phyloP scores from a whole-genome alignment of 495 filamentous ascomycete genomes.

The Pseudotulostoma volvatum region DNA sequence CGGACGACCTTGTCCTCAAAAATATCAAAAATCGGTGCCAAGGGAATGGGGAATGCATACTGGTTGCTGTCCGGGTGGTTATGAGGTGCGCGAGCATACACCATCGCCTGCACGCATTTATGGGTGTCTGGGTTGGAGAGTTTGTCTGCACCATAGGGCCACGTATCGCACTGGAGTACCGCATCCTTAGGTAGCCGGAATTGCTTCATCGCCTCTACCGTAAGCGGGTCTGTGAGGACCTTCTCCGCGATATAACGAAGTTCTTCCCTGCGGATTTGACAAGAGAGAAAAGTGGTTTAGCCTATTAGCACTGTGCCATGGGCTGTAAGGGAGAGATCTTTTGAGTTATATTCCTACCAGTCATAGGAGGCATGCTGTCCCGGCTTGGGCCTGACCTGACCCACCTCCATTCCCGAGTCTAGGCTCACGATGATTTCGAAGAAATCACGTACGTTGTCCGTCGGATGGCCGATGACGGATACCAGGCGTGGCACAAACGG shows the following conservation, averaged over 20 bases:
- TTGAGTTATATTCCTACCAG: background rate
- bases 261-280: conserved; percentile 31
- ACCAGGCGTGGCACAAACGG: conserved; percentile 25
- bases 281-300: no score
- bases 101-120: conserved; percentile 1
- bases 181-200: conserved; percentile 46
- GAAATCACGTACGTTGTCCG: conserved; percentile 20
- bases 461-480: conserved; percentile 36
- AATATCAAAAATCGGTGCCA: conserved; percentile 48
- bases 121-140: background rate
- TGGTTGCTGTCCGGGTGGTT: conserved; percentile 29
- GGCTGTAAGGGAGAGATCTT: no score
- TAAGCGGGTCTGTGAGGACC: conserved; percentile 36
- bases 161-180: conserved; percentile 46
- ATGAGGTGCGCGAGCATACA: conserved; percentile 3
- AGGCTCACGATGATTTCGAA: background rate
- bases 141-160: conserved; percentile 45
- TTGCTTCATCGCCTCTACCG: conserved; percentile 47
- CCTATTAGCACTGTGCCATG: no score
- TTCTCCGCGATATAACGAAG: conserved; percentile 41
- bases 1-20: conserved; percentile 35
- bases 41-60: conserved; percentile 52
- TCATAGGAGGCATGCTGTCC: conserved; percentile 1
- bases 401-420: background rate
- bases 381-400: background rate